Evolutionary conservation across 495 filamentous ascomycete species (phyloP).

Genomic region (Penicillium tannophilum): DNA sequence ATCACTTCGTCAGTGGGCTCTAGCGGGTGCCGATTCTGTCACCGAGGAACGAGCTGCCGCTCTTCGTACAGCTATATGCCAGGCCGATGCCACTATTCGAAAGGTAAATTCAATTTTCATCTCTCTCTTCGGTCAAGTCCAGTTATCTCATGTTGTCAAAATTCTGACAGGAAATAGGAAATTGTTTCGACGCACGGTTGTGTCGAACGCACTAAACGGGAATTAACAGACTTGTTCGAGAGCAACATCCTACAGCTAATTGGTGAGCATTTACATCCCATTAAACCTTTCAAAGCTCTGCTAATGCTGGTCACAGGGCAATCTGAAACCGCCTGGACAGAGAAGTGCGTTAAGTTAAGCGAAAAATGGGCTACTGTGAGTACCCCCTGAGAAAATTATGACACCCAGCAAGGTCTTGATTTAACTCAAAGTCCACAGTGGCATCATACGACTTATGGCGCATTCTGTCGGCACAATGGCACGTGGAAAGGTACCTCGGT

Average conservation of each 20-base stretch:
- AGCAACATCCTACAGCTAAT: constrained; percentile 10
- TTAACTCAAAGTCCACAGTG: not conserved
- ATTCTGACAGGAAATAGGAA: constrained; percentile 1
- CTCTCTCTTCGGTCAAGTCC: not conserved
- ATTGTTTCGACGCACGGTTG: not conserved
- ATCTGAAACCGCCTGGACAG: constrained; percentile 9
- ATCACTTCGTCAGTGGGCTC: constrained; percentile 29
- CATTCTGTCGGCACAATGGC: constrained; percentile 30
- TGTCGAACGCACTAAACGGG: not conserved
- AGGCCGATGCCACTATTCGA: constrained; percentile 13
- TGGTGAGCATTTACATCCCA: constrained; percentile 7
- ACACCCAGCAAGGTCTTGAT: not conserved
- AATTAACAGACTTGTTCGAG: constrained; percentile 3
- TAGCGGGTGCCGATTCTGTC: constrained; percentile 17
- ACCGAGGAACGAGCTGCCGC: constrained; percentile 13
- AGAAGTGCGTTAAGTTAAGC: constrained; percentile 15
- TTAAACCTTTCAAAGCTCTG: not conserved
- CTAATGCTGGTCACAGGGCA: constrained; percentile 8
- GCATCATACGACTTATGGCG: not conserved
- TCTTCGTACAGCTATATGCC: constrained; percentile 14
- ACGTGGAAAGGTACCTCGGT: not conserved
- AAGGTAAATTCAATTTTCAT: constrained; percentile 10
- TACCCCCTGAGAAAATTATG: not conserved
- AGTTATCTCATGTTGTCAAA: not conserved
- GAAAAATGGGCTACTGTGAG: constrained; percentile 26